phyloP scores from a whole-genome alignment of 2,329 filamentous ascomycete species.

The Celoporthe dispersa region DNA sequence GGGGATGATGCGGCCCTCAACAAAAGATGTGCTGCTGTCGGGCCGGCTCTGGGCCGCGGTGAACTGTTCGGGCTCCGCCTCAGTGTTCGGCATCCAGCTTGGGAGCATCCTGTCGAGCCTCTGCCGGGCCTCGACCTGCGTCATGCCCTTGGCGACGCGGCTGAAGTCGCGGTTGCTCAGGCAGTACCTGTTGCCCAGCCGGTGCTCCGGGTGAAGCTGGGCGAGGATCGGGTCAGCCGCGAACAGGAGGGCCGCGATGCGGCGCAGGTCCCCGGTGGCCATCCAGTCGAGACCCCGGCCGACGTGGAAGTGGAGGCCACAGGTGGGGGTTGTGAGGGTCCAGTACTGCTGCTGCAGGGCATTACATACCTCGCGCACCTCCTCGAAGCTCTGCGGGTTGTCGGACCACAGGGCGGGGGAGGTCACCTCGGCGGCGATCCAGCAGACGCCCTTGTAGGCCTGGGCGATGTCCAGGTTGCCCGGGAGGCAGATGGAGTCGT shows the following conservation, averaged over 20 bases:
- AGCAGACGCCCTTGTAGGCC: neutral
- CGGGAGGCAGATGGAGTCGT: neutral
- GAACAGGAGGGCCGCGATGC: constrained; percentile 6
- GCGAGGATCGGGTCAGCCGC: neutral
- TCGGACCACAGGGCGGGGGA: constrained; percentile 10
- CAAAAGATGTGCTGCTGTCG: neutral
- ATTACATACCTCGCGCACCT: neutral
- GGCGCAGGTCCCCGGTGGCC: constrained; percentile 1
- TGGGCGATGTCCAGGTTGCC: neutral
- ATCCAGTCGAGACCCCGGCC: neutral
- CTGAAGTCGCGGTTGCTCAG: neutral
- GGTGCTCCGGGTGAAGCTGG: constrained; percentile 9
- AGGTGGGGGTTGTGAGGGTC: neutral
- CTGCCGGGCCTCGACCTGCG: neutral
- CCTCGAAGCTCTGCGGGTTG: constrained; percentile 7
- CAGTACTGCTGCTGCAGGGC: neutral
- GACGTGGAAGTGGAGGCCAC: constrained; percentile 9
- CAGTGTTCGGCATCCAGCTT: neutral
- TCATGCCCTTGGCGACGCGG: neutral
- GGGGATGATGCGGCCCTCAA: neutral
- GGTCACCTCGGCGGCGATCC: constrained; percentile 1
- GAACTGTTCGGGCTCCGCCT: neutral
- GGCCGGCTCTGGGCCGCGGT: neutral
- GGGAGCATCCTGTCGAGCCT: neutral
- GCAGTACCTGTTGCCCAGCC: neutral